A percentile compares a stretch with the other conserved stretches of the same genome.
Conservation (phyloP, 352 stramenopile species). For the Globisporangium perplexum region DNA sequence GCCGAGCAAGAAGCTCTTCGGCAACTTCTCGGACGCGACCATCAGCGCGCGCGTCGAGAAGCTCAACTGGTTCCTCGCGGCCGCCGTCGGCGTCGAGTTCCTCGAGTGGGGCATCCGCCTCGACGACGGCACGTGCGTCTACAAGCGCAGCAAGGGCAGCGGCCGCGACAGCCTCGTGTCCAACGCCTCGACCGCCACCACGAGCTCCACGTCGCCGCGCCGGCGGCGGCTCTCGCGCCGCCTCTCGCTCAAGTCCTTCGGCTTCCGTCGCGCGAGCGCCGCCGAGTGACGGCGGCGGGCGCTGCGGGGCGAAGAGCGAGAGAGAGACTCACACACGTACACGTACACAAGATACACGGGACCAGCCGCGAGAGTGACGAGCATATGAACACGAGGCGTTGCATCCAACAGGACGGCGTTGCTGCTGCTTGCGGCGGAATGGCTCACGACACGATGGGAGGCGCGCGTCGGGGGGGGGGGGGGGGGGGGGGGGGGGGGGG, state of each 20-base stretch:
- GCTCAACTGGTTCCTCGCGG: slow-evolving; percentile 41
- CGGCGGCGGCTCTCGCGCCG: slow-evolving; percentile 18
- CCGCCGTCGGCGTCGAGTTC: slow-evolving; percentile 34
- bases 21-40: slow-evolving; percentile 29
- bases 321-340: neutral
- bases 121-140: slow-evolving; percentile 40
- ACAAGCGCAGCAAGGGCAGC: slow-evolving; percentile 25
- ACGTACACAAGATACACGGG: neutral
- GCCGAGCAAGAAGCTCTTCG: slow-evolving; percentile 39
- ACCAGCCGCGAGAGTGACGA: neutral
- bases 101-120: slow-evolving; percentile 45
- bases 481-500: too few relatives aligned
- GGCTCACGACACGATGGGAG: neutral
- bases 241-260: slow-evolving; percentile 25
- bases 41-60: slow-evolving; percentile 38
- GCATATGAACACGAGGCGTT: neutral
- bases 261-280: slow-evolving; percentile 23
- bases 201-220: slow-evolving; percentile 12
- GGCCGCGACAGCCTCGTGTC: slow-evolving; percentile 13
- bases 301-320: neutral
- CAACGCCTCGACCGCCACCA: slow-evolving; percentile 15
- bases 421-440: neutral
- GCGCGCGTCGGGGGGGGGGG: too few relatives aligned
- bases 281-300: slow-evolving; percentile 3
- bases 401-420: neutral